Percentiles rank a stretch among this genome's conserved stretches.
These are phyloP conservation scores for Mayamaea pseudoterrestris DNA, from an alignment of 108 stramenopile genomes.

Conservation along the genomic window DNA sequence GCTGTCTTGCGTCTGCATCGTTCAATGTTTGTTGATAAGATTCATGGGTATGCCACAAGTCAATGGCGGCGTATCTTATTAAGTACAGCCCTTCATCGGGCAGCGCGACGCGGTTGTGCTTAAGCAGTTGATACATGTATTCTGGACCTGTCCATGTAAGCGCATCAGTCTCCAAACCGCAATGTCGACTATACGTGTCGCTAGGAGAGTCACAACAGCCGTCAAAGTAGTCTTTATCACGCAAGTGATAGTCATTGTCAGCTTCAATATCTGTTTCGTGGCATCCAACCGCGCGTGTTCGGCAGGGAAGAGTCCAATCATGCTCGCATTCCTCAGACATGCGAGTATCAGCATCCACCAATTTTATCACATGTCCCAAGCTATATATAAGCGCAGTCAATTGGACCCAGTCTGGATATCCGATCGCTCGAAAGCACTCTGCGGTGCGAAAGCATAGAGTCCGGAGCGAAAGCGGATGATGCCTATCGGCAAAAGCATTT, in stretches of 20 bases:
- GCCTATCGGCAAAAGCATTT: not conserved
- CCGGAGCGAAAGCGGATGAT: slow-evolving; percentile 40
- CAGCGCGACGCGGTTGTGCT: slow-evolving; percentile 29
- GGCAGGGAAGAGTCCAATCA: slow-evolving; percentile 44
- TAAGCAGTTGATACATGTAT: slow-evolving; percentile 42
- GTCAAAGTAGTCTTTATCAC: slow-evolving; percentile 29
- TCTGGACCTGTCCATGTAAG: slow-evolving; percentile 45
- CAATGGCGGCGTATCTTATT: slow-evolving; percentile 26
- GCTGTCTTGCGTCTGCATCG: slow-evolving; percentile 25
- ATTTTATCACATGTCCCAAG: slow-evolving; percentile 10
- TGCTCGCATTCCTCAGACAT: slow-evolving; percentile 21
- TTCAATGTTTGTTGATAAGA: slow-evolving; percentile 20
- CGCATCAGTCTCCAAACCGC: slow-evolving; percentile 34
- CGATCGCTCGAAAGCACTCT: slow-evolving; percentile 28
- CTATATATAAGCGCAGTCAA: slow-evolving; percentile 37
- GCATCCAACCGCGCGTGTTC: slow-evolving; percentile 40
- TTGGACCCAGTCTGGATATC: slow-evolving; percentile 58
- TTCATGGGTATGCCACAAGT: slow-evolving; percentile 35
- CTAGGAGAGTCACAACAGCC: slow-evolving; percentile 21
- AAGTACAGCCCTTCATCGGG: slow-evolving; percentile 38
- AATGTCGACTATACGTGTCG: slow-evolving; percentile 23
- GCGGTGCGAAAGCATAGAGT: slow-evolving; percentile 35
- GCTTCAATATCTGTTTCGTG: slow-evolving; percentile 14
- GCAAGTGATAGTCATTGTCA: slow-evolving; percentile 24
- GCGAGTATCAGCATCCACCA: too few species aligned